Evolutionary conservation across 257 asterid genomes (phyloP).

Genomic region (Vinca minor): DNA sequence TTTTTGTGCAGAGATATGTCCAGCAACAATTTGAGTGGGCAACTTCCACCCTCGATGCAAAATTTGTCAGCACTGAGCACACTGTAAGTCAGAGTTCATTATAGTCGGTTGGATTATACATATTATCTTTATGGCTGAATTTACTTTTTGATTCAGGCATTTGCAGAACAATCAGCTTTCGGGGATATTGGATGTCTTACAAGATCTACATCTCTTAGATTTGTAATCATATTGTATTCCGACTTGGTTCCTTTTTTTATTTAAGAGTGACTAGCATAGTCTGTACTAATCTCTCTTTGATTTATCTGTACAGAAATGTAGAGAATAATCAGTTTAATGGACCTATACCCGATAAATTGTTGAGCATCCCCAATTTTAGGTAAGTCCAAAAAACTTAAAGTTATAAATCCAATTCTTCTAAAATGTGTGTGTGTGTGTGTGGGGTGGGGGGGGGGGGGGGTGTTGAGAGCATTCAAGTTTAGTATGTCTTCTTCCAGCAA

Average conservation of each 20-base stretch:
- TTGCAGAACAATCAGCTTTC: slow-evolving; percentile 91
- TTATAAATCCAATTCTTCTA: slow-evolving; percentile 9
- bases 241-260: slow-evolving; percentile 6
- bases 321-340: slow-evolving; percentile 79
- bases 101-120: background rate
- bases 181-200: slow-evolving; percentile 83
- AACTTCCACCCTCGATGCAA: slow-evolving; percentile 65
- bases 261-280: slow-evolving; percentile 7
- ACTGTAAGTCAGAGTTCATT: slow-evolving; percentile 46
- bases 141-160: slow-evolving; percentile 54
- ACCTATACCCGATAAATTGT: slow-evolving; percentile 68
- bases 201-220: slow-evolving; percentile 69
- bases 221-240: slow-evolving; percentile 42
- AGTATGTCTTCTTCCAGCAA: background rate
- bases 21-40: slow-evolving; percentile 70
- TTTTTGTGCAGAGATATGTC: slow-evolving; percentile 68
- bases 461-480: background rate
- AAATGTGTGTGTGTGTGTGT: too few species aligned
- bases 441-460: too few species aligned
- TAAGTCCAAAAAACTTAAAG: slow-evolving; percentile 24
- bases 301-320: slow-evolving; percentile 51
- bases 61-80: slow-evolving; percentile 55
- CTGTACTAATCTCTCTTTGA: slow-evolving; percentile 14
- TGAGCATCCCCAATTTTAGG: slow-evolving; percentile 71
- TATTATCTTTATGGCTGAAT: slow-evolving; percentile 16